These are phyloP conservation scores for Pseudogymnoascus sp. DNA, from an alignment of 2,329 filamentous ascomycete genomes.

Conservation along the genomic window DNA sequence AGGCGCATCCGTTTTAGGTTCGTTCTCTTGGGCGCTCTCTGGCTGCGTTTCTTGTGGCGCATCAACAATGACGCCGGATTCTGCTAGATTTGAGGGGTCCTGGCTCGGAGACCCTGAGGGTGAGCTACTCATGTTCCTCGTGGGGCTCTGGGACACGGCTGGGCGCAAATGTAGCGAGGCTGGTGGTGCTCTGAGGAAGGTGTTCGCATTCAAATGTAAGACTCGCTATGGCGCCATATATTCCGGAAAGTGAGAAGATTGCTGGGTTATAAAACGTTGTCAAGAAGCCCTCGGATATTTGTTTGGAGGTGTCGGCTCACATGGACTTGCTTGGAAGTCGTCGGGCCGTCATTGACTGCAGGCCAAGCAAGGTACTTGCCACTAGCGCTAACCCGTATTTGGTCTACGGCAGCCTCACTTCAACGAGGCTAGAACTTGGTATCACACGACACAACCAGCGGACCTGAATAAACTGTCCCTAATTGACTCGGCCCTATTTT, in stretches of 20 bases:
- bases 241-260: background rate
- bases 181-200: background rate
- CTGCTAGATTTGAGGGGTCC: background rate
- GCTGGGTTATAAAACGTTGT: background rate
- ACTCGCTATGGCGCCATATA: constrained; percentile 1
- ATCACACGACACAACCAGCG: too few relatives aligned
- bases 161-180: background rate
- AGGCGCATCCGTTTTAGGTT: background rate
- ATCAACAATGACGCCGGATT: background rate
- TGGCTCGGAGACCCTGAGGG: background rate
- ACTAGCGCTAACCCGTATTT: background rate
- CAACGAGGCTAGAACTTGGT: background rate
- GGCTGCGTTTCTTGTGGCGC: background rate
- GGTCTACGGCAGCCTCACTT: background rate
- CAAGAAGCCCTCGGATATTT: background rate
- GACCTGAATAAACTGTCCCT: too few relatives aligned
- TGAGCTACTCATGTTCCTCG: background rate
- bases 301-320: background rate
- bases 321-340: background rate
- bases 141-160: background rate
- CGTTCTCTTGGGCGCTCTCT: background rate
- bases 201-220: background rate
- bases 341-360: background rate
- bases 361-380: background rate
- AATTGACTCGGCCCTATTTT: too few relatives aligned